Base-by-base conservation (phyloP, 2,329 filamentous ascomycete species). In the Fusarium veterinarium region DNA sequence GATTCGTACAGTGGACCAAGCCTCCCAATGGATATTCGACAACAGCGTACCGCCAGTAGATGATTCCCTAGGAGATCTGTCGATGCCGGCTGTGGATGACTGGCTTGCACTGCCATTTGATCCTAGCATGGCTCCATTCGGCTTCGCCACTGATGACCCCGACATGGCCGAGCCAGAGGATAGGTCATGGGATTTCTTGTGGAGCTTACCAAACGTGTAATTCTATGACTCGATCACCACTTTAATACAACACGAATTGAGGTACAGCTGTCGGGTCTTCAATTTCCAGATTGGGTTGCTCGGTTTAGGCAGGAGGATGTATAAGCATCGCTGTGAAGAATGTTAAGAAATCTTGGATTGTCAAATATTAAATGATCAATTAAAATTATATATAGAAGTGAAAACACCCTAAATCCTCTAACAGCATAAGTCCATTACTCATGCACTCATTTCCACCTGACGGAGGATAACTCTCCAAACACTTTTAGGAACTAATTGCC, bases 31-130 rank as follows among this genome's bases (percentile, higher is more conserved):
- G 57, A 52, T 20, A 9, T 60, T 52, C 5, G 45, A 52, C 13
- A 41, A 7, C 3, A 52, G 35, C 35, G 4, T 28, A 1, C 45
- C 45, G 0, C 35, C 1, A n/a, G 45, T 1, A 19, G 8, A 41
- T 1, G 20, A 35, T 14, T 1, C 28, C 0, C 1, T 60, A 2
- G 45, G n/a, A 13, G 17, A 41, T 52, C 5, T 52, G 17, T 0
- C 46, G 30, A 30, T 60, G 37, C 8, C 46, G 0, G 30, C 8
- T 10, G 37, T 52, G 6, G 57, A 60, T 37, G 19, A 60, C 11
- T 53, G 52, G 63, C 25, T 66, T 19, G 60, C 49, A 0, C 45
- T 70, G 1, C 57, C 67, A 5, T 57, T 64, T 12, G 51, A 62
- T 16, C 41, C 42, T 0, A 63, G 49, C 1, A 53, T 60, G 3